Evolutionary conservation across 345 rosid species (phyloP), one percentile per base, ranked within the genome.

Genomic region (Aquilaria yunnanensis): DNA sequence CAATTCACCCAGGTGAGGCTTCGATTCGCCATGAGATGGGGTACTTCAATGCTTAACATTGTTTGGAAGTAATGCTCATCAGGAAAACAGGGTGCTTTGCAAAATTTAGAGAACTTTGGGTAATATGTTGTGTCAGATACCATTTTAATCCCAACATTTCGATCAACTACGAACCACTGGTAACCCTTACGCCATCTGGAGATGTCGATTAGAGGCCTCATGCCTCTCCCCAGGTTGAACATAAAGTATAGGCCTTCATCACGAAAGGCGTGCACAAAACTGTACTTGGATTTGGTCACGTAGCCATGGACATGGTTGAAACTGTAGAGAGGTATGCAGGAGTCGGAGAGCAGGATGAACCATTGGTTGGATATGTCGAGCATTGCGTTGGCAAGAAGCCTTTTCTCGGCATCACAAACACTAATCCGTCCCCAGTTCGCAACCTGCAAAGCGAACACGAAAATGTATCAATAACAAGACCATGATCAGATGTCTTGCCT

Each of bases 1-100:
- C 85, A 81, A 52, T 81, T 80, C 9, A 78, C 85, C 76, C 78
- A 75, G 3, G 85, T 78, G 51, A 81, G 10, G 7, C 33, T 75
- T 67, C 85, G 63, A 58, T 78, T 78, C 2, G 85, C 57, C 31
- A 67, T 81, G 67, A 34, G 66, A 41, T 29, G 34, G 66, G 59
- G 5, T 14, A 56, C 67, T 55, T 51, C 74, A 13, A 67, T 70
- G 48, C 54, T 57, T 49, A 78, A 70, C 50, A 75, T 63, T 32
- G 82, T 81, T 3, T 80, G 80, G 43, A 81, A 50, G 67, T 78
- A 81, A 49, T 81, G 85, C 61, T 81, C 85, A 23, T 81, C 85
- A 0, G 82, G 68, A 32, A 75, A 78, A 50, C 85, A 81, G 8
- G 8, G 10, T 11, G 58, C 73, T 46, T 32, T 60, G 75, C 85